phyloP scores from a whole-genome alignment of 2,329 filamentous ascomycete species.

The Aspergillus persii region DNA sequence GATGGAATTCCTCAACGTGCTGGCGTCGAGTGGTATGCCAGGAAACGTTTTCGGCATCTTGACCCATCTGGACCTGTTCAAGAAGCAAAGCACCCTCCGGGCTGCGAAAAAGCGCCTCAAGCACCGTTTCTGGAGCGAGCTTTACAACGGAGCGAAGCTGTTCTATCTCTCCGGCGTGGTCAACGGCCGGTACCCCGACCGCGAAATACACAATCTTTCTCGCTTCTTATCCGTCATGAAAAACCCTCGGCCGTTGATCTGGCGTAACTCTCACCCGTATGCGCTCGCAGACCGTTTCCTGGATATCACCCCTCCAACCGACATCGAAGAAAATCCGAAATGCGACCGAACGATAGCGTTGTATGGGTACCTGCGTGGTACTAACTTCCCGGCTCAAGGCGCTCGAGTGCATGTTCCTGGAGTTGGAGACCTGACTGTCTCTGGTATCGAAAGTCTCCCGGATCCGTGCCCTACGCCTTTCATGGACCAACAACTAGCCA shows the following conservation, averaged over 20 bases:
- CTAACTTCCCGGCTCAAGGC: constrained; percentile 83
- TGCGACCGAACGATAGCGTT: constrained; percentile 89
- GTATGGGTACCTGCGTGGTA: constrained; percentile 90
- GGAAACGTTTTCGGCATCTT: constrained; percentile 97
- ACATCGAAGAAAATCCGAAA: constrained; percentile 81
- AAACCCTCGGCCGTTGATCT: constrained; percentile 91
- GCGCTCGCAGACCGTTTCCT: constrained; percentile 89
- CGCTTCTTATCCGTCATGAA: constrained; percentile 99
- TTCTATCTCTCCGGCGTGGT: constrained; percentile 97
- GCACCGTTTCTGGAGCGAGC: constrained; percentile 91
- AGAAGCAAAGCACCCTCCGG: constrained; percentile 86
- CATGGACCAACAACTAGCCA: constrained; percentile 83
- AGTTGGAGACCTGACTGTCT: constrained; percentile 81
- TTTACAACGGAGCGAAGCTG: constrained; percentile 94
- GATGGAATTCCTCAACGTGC: constrained; percentile 96
- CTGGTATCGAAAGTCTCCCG: constrained; percentile 79
- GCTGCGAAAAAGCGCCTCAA: constrained; percentile 96
- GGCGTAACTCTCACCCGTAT: constrained; percentile 96
- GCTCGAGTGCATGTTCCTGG: constrained; percentile 91
- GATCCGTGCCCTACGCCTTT: constrained; percentile 94
- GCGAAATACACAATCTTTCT: constrained; percentile 92
- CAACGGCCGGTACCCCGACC: constrained; percentile 93
- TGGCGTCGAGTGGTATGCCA: constrained; percentile 94
- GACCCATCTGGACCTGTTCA: constrained; percentile 93
- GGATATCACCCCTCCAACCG: constrained; percentile 89